Conservation (phyloP, 805 yeast genomes). For the Saturnispora sanitii region DNA sequence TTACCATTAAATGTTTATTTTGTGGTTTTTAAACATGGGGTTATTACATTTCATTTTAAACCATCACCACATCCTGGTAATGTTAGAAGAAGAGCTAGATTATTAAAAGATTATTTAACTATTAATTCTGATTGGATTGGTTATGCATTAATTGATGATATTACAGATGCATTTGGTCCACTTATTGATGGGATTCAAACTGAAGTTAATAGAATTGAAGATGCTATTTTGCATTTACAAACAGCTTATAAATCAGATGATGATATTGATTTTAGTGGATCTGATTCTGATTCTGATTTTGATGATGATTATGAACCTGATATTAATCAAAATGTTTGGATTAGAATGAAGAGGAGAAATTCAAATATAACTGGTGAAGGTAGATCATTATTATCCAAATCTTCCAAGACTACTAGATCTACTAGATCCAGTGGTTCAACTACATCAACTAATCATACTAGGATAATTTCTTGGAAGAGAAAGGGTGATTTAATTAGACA, state of each 20-base stretch:
- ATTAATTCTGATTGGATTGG: constrained; percentile 96
- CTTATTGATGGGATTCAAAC: constrained; percentile 89
- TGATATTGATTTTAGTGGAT: constrained; percentile 35
- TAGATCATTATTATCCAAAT: constrained; percentile 11
- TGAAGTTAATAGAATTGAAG: constrained; percentile 92
- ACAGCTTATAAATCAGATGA: constrained; percentile 45
- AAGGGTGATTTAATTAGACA: constrained; percentile 93
- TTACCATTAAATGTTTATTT: constrained; percentile 89
- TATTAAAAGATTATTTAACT: constrained; percentile 76
- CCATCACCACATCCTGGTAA: constrained; percentile 96
- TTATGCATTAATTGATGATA: constrained; percentile 91
- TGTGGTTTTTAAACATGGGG: constrained; percentile 84
- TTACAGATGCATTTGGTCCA: constrained; percentile 96
- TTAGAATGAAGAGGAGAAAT: constrained; percentile 22
- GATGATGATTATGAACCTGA: constrained; percentile 31
- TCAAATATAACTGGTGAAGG: constrained; percentile 22
- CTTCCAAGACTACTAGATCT: constrained; percentile 13
- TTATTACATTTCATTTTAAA: constrained; percentile 84
- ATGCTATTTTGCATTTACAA: constrained; percentile 80
- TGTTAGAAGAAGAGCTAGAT: constrained; percentile 85
- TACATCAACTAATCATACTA: constrained; percentile 30
- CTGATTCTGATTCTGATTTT: constrained; percentile 34
- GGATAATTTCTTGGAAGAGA: constrained; percentile 65
- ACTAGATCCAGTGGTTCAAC: constrained; percentile 19
- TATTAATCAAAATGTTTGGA: constrained; percentile 26